Percentiles rank a stretch among this genome's conserved stretches.
These are phyloP conservation scores for Penicillium paneum DNA, from an alignment of 2,329 filamentous ascomycete species.

Conservation along the genomic window DNA sequence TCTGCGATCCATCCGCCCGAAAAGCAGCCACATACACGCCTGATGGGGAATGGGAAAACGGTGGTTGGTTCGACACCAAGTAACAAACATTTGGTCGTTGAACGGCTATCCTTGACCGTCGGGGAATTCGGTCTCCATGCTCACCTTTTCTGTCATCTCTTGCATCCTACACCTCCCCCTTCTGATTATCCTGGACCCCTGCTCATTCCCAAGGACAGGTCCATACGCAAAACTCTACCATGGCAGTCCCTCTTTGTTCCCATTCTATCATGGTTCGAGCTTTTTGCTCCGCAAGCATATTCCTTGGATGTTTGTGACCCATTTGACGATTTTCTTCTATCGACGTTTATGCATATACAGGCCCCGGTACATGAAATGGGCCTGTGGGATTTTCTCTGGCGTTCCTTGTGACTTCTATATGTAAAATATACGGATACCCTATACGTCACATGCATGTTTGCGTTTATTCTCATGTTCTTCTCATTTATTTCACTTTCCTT, in stretches of 20 bases:
- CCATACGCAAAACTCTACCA: not conserved
- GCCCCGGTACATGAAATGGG: conserved; percentile 8
- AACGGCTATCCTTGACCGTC: not conserved
- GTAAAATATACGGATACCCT: conserved; percentile 6
- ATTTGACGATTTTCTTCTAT: not conserved
- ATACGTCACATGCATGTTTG: not conserved
- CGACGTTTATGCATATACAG: not conserved
- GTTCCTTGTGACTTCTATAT: not conserved
- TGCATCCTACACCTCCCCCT: no score
- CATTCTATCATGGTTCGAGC: no score
- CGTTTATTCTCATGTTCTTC: not conserved
- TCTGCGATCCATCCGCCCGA: conserved; percentile 60
- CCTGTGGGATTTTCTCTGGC: not conserved
- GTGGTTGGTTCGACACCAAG: conserved; percentile 68
- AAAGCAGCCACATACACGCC: conserved; percentile 64
- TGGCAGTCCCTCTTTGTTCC: not conserved
- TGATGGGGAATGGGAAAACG: conserved; percentile 72
- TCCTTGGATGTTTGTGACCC: not conserved
- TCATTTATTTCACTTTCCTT: not conserved
- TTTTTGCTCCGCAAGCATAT: no score
- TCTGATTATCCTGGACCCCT: not conserved
- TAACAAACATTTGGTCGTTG: conserved; percentile 13
- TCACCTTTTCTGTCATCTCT: no score
- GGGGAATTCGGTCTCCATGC: not conserved
- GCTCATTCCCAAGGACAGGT: not conserved